A percentile compares a stretch with the other conserved stretches of the same genome.
phyloP scores from a whole-genome alignment of 176 grass and related monocot genomes.

The Melocanna baccifera region DNA sequence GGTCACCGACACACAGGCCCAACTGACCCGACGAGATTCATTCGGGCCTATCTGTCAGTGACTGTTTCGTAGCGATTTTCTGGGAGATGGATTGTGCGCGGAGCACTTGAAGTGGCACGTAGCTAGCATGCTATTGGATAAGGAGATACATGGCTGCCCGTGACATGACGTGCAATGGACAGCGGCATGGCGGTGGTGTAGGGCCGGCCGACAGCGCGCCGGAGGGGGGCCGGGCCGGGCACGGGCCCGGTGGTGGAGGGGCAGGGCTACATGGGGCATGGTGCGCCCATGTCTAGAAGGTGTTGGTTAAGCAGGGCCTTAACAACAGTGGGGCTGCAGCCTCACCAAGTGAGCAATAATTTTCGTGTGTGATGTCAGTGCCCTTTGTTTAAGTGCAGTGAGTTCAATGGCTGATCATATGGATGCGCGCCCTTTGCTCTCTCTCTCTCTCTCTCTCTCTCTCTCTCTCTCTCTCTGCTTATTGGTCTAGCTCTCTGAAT shows the following conservation, averaged over 20 bases:
- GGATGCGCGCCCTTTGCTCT: background rate
- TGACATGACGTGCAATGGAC: conserved; percentile 23
- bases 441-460: background rate
- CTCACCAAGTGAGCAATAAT: background rate
- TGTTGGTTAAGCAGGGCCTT: conserved; percentile 19
- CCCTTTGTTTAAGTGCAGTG: background rate
- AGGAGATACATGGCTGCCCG: background rate
- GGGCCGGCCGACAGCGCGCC: conserved; percentile 37
- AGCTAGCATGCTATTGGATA: conserved; percentile 1
- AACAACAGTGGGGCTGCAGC: background rate
- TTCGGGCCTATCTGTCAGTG: background rate
- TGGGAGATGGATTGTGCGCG: too few species aligned
- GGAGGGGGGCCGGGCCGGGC: conserved; percentile 36
- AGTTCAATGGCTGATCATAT: conserved; percentile 4
- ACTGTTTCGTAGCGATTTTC: background rate
- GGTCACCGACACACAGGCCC: background rate
- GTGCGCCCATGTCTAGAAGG: conserved; percentile 29
- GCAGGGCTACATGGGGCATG: conserved; percentile 25
- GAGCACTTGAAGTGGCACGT: background rate
- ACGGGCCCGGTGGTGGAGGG: background rate
- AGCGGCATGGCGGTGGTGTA: conserved; percentile 21
- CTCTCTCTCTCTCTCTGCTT: background rate
- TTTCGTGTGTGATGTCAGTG: background rate
- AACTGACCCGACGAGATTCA: too few species aligned
- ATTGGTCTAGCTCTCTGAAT: background rate